Evolutionary conservation across 345 rosid genomes (phyloP).

Genomic region (Boechera divaricarpa): DNA sequence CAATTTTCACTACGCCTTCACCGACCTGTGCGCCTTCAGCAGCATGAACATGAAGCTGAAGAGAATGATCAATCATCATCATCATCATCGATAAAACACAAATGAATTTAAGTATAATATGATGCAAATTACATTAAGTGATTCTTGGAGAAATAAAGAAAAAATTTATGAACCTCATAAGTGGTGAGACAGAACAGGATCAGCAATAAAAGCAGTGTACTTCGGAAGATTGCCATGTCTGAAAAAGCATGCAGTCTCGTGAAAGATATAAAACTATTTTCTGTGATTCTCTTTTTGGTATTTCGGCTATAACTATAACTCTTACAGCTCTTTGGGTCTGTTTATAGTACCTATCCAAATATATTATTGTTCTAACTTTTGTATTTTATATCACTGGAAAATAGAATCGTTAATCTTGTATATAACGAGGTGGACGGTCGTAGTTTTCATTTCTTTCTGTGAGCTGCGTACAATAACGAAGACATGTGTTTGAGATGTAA

Average conservation of each 20-base stretch:
- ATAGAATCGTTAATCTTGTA: background rate
- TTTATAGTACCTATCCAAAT: constrained; percentile 17
- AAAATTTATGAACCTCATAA: constrained; percentile 30
- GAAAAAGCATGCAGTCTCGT: background rate
- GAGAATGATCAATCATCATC: background rate
- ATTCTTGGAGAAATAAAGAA: background rate
- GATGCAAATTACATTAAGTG: background rate
- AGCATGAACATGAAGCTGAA: constrained; percentile 4
- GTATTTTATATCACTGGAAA: background rate
- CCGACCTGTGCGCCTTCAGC: background rate
- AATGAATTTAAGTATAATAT: background rate
- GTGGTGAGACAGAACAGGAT: constrained; percentile 30
- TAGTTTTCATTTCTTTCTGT: background rate
- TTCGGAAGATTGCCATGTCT: constrained; percentile 29
- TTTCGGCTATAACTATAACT: background rate
- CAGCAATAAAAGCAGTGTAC: constrained; percentile 20
- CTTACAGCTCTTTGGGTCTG: background rate
- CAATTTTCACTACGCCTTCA: constrained; percentile 27
- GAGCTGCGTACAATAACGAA: background rate
- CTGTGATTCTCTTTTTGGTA: constrained; percentile 15
- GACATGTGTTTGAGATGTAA: background rate
- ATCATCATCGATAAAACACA: background rate
- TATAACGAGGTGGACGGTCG: no score
- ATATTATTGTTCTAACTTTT: background rate
- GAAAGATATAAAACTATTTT: background rate